Evolutionary conservation across 2,329 filamentous ascomycete genomes (phyloP).

Genomic region (Scedosporium minutisporum): DNA sequence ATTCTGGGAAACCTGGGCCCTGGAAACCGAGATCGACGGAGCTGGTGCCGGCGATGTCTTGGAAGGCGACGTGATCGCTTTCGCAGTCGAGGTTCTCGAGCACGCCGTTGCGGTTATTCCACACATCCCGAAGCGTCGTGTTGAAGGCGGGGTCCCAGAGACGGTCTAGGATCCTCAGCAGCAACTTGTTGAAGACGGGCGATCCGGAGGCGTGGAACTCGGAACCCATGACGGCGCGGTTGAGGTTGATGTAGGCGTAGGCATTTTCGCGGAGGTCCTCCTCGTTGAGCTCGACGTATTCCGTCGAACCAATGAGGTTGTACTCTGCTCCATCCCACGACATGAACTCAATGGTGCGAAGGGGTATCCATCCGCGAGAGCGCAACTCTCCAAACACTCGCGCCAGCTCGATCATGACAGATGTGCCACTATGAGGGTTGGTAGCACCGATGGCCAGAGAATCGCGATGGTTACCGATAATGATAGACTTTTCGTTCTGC

Average conservation of each 20-base stretch:
- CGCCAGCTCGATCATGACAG: conserved; percentile 81
- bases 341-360: conserved; percentile 93
- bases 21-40: conserved; percentile 76
- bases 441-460: conserved; percentile 83
- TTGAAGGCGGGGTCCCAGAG: conserved; percentile 65
- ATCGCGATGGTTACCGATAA: conserved; percentile 90
- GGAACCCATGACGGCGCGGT: conserved; percentile 66
- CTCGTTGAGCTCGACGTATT: conserved; percentile 82
- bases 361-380: conserved; percentile 72
- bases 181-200: conserved; percentile 64
- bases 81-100: conserved; percentile 63
- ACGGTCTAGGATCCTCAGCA: conserved; percentile 64
- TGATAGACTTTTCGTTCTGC: conserved; percentile 70
- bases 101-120: conserved; percentile 53
- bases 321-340: conserved; percentile 95
- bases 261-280: conserved; percentile 63
- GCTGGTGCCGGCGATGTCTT: conserved; percentile 80
- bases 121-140: conserved; percentile 62
- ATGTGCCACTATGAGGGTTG: conserved; percentile 80
- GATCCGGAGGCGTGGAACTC: conserved; percentile 72
- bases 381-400: conserved; percentile 74
- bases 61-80: conserved; percentile 84
- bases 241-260: conserved; percentile 86
- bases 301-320: conserved; percentile 87
- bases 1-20: conserved; percentile 57